Evolutionary conservation across 768 basidiomycete genomes (phyloP), one percentile per base, ranked within the genome.

Genomic region (Pulveroboletus sp.): DNA sequence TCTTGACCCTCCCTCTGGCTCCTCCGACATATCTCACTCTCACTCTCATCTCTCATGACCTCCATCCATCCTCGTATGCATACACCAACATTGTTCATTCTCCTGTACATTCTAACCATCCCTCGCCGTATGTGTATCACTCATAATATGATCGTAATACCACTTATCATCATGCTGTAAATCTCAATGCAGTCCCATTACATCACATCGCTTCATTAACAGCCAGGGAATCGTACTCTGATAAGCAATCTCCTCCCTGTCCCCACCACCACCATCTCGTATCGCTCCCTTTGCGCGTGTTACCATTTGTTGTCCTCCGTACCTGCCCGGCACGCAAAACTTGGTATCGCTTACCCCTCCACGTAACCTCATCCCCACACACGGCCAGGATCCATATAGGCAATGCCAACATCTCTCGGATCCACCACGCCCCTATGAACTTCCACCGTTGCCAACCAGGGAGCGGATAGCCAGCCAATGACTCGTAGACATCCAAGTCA

Each of bases 311-410:
- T 5, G 65, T 70, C 47, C 69, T 50, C 40, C 66, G 71, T 7
- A 82, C 84, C 64, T 86, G 85, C 39, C 94, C 94, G 57, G 91
- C 87, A 31, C 69, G 69, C 51, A 84, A 65, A 38, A 97, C 79
- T 53, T 75, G 74, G 68, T 97, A 99, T 54, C 66, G 77, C 60
- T 71, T 76, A 1, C 94, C 95, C 62, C 97, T 78, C 97, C 97
- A 99, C 1, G 76, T 73, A 27, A 99, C 90, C 49, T 83, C 81
- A 63, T 82, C 76, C 24, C 94, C 93, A 42, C 85, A 68, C 34
- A 99, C 80, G 6, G 90, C 95, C 52, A 85, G 72, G 7, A 86
- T 41, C 81, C 85, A 99, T 49, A 98, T 90, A 0, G 97, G 97
- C 19, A 98, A 71, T 5, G 95, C 85, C 50, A 94, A 66, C 34